Evolutionary conservation across 202 grass and related monocot species (phyloP).

Genomic region (Sporobolus alterniflorus): DNA sequence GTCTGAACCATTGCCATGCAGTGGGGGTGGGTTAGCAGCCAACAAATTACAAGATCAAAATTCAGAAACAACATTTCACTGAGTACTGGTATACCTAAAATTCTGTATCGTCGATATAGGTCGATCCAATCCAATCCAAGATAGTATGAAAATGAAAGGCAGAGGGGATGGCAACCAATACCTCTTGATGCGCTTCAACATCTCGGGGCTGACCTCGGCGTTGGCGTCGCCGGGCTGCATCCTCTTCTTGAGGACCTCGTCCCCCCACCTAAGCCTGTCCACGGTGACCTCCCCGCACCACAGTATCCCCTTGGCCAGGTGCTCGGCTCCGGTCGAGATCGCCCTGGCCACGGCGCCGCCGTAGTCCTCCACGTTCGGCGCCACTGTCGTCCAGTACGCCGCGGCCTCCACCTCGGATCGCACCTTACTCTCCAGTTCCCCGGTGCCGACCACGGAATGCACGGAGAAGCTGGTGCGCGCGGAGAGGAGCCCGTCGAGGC

Average conservation of each 20-base stretch:
- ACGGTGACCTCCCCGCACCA: constrained; percentile 85
- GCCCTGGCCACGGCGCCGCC: constrained; percentile 63
- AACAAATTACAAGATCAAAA: too few species aligned
- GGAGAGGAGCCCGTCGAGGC: constrained; percentile 60
- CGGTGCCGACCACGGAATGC: constrained; percentile 47
- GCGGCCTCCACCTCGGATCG: constrained; percentile 68
- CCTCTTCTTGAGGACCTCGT: constrained; percentile 76
- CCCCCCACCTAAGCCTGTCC: constrained; percentile 71
- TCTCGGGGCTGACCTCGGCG: constrained; percentile 71
- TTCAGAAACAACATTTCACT: too few species aligned
- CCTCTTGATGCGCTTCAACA: constrained; percentile 75
- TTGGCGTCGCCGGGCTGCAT: constrained; percentile 50
- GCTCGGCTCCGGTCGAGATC: constrained; percentile 62
- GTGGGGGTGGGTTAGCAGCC: too few species aligned
- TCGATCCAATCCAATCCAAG: too few species aligned
- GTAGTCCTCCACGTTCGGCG: constrained; percentile 89
- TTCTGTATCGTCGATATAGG: too few species aligned
- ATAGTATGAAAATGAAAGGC: neutral
- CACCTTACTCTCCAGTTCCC: constrained; percentile 38
- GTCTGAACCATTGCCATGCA: too few species aligned
- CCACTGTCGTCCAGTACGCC: constrained; percentile 88
- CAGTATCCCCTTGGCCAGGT: constrained; percentile 67
- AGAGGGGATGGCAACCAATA: neutral
- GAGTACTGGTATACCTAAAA: too few species aligned
- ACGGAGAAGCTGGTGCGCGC: constrained; percentile 70